Percentiles rank a stretch among this genome's conserved stretches.
phyloP scores from a whole-genome alignment of 352 stramenopile genomes.

The Phytophthora citricola region DNA sequence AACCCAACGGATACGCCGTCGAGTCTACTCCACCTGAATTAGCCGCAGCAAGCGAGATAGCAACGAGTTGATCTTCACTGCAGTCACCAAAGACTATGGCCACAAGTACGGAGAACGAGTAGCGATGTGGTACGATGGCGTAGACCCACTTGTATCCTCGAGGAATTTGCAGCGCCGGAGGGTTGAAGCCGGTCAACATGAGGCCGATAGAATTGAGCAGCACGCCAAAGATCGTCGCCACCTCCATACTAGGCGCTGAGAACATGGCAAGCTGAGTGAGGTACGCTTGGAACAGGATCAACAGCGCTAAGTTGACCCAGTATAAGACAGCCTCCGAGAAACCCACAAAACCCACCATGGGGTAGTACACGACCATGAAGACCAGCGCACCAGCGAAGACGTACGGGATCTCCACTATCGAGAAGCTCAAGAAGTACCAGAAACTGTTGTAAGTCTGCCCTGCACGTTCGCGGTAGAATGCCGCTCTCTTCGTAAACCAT shows the following conservation, averaged over 20 bases:
- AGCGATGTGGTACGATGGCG: conserved; percentile 44
- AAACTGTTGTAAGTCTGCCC: conserved; percentile 79
- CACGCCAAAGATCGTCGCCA: conserved; percentile 39
- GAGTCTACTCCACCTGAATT: no score
- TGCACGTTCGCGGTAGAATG: conserved; percentile 90
- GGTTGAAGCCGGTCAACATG: conserved; percentile 62
- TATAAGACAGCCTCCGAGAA: conserved; percentile 33
- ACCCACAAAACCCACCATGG: conserved; percentile 38
- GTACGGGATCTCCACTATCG: conserved; percentile 73
- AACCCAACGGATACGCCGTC: not conserved
- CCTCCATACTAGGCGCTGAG: conserved; percentile 43
- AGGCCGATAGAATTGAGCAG: conserved; percentile 60
- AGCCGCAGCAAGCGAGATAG: no score
- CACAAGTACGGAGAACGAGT: conserved; percentile 19
- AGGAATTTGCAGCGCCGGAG: conserved; percentile 39
- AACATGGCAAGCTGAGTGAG: conserved; percentile 46
- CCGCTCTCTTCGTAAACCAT: conserved; percentile 75
- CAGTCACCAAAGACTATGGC: no score
- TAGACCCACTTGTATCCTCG: conserved; percentile 46
- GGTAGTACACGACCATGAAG: conserved; percentile 46
- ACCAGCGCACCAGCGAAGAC: conserved; percentile 32
- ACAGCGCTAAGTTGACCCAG: conserved; percentile 42
- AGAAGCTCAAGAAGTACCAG: conserved; percentile 71
- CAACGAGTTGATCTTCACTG: no score
- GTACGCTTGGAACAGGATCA: conserved; percentile 52